Evolutionary conservation across 306 rosid genomes (phyloP).

Genomic region (Dalbergia cultrata): DNA sequence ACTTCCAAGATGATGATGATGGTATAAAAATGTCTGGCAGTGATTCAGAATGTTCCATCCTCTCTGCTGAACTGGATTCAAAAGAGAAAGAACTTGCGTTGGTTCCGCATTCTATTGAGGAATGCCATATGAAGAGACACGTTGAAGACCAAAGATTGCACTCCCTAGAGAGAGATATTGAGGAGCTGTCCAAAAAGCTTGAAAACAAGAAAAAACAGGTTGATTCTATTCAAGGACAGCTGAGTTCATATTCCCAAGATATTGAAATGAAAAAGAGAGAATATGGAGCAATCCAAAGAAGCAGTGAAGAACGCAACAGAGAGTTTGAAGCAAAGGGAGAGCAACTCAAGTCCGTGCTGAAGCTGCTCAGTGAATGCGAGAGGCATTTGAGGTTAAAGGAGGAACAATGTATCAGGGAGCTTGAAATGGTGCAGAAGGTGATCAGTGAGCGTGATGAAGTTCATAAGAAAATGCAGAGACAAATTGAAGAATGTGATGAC

Average conservation of each 20-base stretch:
- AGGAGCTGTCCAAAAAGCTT: constrained; percentile 48
- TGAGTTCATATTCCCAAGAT: constrained; percentile 27
- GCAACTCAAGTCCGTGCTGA: constrained; percentile 37
- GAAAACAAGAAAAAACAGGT: constrained; percentile 49
- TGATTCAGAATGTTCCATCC: not conserved
- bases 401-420: constrained; percentile 16
- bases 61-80: constrained; percentile 32
- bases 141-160: constrained; percentile 44
- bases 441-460: not conserved
- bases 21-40: not conserved
- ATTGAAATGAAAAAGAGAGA: constrained; percentile 42
- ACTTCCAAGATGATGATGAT: not conserved
- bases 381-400: constrained; percentile 5
- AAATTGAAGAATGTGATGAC: constrained; percentile 25
- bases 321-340: constrained; percentile 44
- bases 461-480: constrained; percentile 12
- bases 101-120: constrained; percentile 23
- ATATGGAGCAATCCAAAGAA: constrained; percentile 33
- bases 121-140: not conserved
- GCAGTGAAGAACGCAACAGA: constrained; percentile 20
- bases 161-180: constrained; percentile 43
- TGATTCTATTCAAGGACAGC: constrained; percentile 22
- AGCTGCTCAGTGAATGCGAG: constrained; percentile 32
- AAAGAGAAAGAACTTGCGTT: constrained; percentile 39
- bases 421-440: not conserved